A percentile compares a stretch with the other conserved stretches of the same genome.
Conservation (phyloP, 768 basidiomycete species). For the Lactarius hengduanensis region DNA sequence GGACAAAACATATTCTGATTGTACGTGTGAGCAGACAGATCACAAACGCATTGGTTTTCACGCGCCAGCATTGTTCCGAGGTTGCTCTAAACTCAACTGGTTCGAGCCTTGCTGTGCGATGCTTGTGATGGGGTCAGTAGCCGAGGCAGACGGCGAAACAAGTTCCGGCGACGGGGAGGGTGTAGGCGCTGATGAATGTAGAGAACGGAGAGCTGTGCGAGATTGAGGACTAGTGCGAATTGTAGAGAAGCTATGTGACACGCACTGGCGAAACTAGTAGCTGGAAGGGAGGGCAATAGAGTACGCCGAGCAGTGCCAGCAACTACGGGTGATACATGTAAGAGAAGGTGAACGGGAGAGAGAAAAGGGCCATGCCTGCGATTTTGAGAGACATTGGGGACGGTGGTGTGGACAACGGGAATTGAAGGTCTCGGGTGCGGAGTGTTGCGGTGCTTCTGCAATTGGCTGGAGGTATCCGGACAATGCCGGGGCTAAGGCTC, state of each 20-base stretch:
- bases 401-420: conserved; percentile 6
- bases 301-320: conserved; percentile 16
- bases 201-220: conserved; percentile 48
- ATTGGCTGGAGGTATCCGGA: neutral
- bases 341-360: neutral
- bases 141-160: conserved; percentile 43
- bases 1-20: conserved; percentile 89
- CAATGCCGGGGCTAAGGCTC: neutral
- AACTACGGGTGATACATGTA: conserved; percentile 13
- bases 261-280: conserved; percentile 11
- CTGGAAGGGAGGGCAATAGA: conserved; percentile 8
- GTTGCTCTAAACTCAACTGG: conserved; percentile 83
- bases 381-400: conserved; percentile 9
- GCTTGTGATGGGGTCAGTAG: conserved; percentile 58
- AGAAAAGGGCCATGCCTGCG: conserved; percentile 12
- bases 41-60: conserved; percentile 9
- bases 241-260: conserved; percentile 5
- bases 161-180: conserved; percentile 41
- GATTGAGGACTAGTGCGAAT: neutral
- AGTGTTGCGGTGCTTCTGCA: neutral
- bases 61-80: conserved; percentile 85
- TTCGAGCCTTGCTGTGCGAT: conserved; percentile 79
- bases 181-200: conserved; percentile 53
- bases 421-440: conserved; percentile 18
- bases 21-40: neutral